These are phyloP conservation scores for Globisporangium abappressorium DNA, from an alignment of 352 stramenopile species.

Conservation along the genomic window DNA sequence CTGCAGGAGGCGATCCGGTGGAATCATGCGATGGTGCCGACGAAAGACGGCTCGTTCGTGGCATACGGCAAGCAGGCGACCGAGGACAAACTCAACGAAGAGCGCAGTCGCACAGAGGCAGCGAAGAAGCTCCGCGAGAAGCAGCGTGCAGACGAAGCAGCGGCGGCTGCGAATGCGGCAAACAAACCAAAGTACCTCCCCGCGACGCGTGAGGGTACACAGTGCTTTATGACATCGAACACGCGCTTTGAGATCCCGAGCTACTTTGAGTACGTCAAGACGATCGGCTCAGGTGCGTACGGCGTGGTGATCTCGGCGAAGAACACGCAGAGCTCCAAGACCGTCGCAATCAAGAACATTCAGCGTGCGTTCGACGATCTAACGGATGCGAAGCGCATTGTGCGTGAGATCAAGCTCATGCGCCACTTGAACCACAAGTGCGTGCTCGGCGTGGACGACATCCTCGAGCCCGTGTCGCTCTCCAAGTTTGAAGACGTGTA, in stretches of 20 bases:
- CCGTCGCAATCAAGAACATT: slow-evolving; percentile 94
- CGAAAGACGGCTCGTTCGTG: slow-evolving; percentile 73
- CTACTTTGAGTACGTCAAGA: slow-evolving; percentile 81
- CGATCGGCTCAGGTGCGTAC: slow-evolving; percentile 89
- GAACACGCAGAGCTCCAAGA: slow-evolving; percentile 37
- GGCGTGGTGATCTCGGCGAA: slow-evolving; percentile 87
- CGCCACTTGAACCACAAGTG: slow-evolving; percentile 91
- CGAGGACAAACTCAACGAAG: slow-evolving; percentile 70
- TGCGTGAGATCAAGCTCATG: slow-evolving; percentile 96
- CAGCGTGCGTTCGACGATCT: slow-evolving; percentile 94
- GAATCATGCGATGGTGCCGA: slow-evolving; percentile 86
- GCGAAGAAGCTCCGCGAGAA: slow-evolving; percentile 79
- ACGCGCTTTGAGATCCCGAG: slow-evolving; percentile 80
- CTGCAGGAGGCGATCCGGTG: slow-evolving; percentile 83
- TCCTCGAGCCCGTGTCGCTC: slow-evolving; percentile 62
- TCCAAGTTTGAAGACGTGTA: slow-evolving; percentile 87
- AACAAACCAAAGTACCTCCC: slow-evolving; percentile 87
- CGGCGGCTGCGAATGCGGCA: slow-evolving; percentile 52
- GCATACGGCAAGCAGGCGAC: slow-evolving; percentile 77
- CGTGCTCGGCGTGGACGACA: slow-evolving; percentile 77
- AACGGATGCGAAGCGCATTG: slow-evolving; percentile 98
- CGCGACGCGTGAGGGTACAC: slow-evolving; percentile 52
- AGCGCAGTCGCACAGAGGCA: slow-evolving; percentile 60
- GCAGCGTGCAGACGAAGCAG: slow-evolving; percentile 62
- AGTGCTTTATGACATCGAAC: slow-evolving; percentile 87